phyloP scores from a whole-genome alignment of 139 green algal genomes.

The Tetradesmus obliquus region DNA sequence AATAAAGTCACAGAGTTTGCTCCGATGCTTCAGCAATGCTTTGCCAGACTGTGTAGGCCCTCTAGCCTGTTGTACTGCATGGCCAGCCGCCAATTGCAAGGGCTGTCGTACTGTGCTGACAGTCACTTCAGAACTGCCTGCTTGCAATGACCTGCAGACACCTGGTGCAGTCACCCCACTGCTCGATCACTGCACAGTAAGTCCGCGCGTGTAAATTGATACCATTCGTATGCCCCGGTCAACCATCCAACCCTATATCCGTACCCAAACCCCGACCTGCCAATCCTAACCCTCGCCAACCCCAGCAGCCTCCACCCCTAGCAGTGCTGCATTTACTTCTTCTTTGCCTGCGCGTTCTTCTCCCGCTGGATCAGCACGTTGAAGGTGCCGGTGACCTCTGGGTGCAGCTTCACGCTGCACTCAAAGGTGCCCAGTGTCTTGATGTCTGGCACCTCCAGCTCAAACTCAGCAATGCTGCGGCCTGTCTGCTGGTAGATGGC shows the following conservation, averaged over 20 bases:
- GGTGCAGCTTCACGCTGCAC: slow-evolving; percentile 62
- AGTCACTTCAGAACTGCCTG: too few species aligned
- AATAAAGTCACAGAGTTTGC: too few species aligned
- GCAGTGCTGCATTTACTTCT: slow-evolving; percentile 50
- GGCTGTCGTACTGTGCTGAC: too few species aligned
- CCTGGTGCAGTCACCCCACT: too few species aligned
- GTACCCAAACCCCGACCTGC: not conserved
- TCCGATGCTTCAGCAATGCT: too few species aligned
- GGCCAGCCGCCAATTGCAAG: too few species aligned
- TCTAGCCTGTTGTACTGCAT: too few species aligned
- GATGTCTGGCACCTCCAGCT: slow-evolving; percentile 91
- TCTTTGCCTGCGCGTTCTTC: slow-evolving; percentile 56
- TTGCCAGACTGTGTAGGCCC: too few species aligned
- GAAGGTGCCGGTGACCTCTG: slow-evolving; percentile 84
- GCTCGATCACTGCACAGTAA: too few species aligned
- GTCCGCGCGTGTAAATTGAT: not conserved
- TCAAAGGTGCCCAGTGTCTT: slow-evolving; percentile 89
- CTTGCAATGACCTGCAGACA: too few species aligned
- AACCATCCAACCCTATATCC: not conserved
- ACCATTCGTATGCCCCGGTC: not conserved
- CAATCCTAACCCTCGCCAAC: not conserved
- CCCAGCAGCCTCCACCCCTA: not conserved
- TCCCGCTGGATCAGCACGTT: slow-evolving; percentile 87
- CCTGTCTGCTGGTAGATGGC: slow-evolving; percentile 90
- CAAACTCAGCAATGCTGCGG: slow-evolving; percentile 76